Base-by-base conservation (phyloP, 2,329 filamentous ascomycete species). In the Xylariaceae sp. region DNA sequence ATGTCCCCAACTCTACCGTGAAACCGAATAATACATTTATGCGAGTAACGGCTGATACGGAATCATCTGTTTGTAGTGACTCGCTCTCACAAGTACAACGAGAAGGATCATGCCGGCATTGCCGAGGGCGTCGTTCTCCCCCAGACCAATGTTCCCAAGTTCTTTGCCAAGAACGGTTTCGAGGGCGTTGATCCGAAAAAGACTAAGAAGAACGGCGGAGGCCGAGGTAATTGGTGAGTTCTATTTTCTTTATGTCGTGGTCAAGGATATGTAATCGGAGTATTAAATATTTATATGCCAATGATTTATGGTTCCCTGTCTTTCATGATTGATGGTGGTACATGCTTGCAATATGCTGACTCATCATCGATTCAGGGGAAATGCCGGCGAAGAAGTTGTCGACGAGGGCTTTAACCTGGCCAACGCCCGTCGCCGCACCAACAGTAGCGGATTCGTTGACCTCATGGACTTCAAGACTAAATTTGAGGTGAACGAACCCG, bases 171-270 rank as follows among this genome's bases (percentile, higher is more conserved):
- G 73, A 71, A 80, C 46, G 91, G 91, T 53, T 84, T 85, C 62
- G 73, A 81, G 57, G 89, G 89, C 61, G 74, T 76, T 54, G 87
- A 95, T 61, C 91, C 93, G 47, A 89, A 88, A 67, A 93, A 94
- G 76, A 84, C 86, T 63, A 98, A 98, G 83, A 98, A 98, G 75
- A 87, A 95, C 60, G 91, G 91, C 50, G 85, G 79, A 54, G 91
- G 91, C 54, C 90, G 87, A 68, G 89, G 86, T 62, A 96, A 96
- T 68, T 98, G 91, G 91, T 95, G 79, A 67, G 84, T 60, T 18
- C 6, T 26, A 6, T 6, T 6, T 6, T 11, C 22, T 6, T 26
- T 11, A 26, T n/a, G n/a, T n/a, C n/a, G n/a, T n/a, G n/a, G n/a
- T n/a, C n/a, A n/a, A n/a, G n/a, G n/a, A n/a, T n/a, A n/a, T n/a